Percentiles rank a stretch among this genome's conserved stretches.
phyloP scores from a whole-genome alignment of 176 grass and related monocot genomes.

The Pontederia paniculata region DNA sequence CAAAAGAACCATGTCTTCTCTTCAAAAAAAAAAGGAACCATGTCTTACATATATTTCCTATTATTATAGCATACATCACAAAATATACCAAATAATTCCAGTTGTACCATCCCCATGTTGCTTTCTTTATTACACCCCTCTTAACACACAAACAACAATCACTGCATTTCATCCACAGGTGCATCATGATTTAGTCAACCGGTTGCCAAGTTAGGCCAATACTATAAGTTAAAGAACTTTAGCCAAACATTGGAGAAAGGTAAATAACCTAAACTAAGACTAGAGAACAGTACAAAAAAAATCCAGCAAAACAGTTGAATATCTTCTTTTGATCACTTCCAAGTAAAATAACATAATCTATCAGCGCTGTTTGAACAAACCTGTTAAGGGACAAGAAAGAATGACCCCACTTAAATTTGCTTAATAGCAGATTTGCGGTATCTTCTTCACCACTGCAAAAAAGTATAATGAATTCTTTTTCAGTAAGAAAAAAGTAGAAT shows the following conservation, averaged over 20 bases:
- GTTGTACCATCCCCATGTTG: too few species aligned
- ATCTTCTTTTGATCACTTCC: neutral
- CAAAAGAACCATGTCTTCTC: neutral
- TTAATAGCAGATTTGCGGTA: constrained; percentile 50
- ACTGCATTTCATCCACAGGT: neutral
- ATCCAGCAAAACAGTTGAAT: too few species aligned
- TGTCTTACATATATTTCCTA: too few species aligned
- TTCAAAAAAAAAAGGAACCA: too few species aligned
- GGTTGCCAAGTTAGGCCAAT: neutral
- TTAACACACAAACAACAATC: too few species aligned
- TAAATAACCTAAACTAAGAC: too few species aligned
- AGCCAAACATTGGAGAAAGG: neutral
- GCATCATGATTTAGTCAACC: neutral
- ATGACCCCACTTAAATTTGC: constrained; percentile 96
- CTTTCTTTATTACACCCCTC: too few species aligned
- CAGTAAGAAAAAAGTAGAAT: too few species aligned
- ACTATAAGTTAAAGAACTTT: neutral
- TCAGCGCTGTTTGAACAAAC: constrained; percentile 27
- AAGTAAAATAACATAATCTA: neutral
- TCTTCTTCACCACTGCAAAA: constrained; percentile 71
- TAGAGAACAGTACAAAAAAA: too few species aligned
- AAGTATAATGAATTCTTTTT: neutral
- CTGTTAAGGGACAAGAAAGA: constrained; percentile 92
- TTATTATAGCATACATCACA: too few species aligned
- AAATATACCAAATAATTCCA: too few species aligned